Percentiles rank a stretch among this genome's conserved stretches.
Conservation (phyloP, 345 rosid genomes). For the Rubroshorea leprosula region DNA sequence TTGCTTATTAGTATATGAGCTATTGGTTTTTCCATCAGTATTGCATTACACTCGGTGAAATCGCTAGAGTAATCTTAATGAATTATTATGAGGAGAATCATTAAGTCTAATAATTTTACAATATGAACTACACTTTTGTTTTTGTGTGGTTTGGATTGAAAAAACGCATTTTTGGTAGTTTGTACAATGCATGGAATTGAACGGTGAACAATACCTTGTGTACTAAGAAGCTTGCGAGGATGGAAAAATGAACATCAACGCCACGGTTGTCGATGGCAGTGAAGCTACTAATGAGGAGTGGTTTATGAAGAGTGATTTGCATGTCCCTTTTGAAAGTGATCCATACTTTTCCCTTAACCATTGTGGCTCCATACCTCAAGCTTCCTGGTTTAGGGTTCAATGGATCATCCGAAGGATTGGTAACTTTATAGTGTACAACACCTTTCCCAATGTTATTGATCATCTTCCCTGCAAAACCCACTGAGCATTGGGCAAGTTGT, state of each 20-base stretch:
- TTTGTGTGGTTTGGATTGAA: too few species aligned
- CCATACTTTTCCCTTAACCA: slow-evolving; percentile 52
- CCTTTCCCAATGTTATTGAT: slow-evolving; percentile 45
- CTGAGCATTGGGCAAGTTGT: slow-evolving; percentile 49
- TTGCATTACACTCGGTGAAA: too few species aligned
- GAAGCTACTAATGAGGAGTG: slow-evolving; percentile 60
- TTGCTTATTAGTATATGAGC: too few species aligned
- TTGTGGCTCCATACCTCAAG: slow-evolving; percentile 56
- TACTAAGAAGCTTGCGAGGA: slow-evolving; percentile 52
- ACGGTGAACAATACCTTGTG: slow-evolving; percentile 45
- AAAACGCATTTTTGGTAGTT: too few species aligned
- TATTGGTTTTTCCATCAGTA: too few species aligned
- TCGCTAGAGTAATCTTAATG: too few species aligned
- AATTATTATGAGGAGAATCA: too few species aligned
- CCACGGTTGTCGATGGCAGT: slow-evolving; percentile 76
- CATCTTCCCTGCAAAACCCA: slow-evolving; percentile 72
- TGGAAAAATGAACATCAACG: slow-evolving; percentile 43
- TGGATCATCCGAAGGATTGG: slow-evolving; percentile 60
- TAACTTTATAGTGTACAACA: slow-evolving; percentile 40
- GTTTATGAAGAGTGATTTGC: slow-evolving; percentile 46
- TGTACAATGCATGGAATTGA: too few species aligned
- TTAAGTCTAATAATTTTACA: too few species aligned
- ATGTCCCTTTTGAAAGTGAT: slow-evolving; percentile 62
- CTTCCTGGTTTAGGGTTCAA: slow-evolving; percentile 60
- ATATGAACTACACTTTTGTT: too few species aligned